A percentile compares a stretch with the other conserved stretches of the same genome.
Evolutionary conservation across 2,329 filamentous ascomycete species (phyloP).

Genomic region (Epichloe glyceriae): DNA sequence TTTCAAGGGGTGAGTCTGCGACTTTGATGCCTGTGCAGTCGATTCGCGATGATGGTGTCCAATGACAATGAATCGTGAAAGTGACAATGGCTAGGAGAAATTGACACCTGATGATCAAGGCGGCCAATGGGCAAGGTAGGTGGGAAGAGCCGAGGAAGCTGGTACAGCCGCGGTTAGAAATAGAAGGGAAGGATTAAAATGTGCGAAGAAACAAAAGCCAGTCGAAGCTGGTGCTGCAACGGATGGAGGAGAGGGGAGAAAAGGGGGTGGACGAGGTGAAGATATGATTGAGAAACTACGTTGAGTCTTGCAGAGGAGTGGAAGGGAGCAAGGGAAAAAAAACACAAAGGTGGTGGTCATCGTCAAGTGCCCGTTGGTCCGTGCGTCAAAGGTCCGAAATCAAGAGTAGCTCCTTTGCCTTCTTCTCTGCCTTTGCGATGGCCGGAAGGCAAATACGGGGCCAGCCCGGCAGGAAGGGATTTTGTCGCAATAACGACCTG

Average conservation of each 20-base stretch:
- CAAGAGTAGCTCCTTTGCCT: neutral
- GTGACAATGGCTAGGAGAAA: neutral
- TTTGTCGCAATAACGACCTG: neutral
- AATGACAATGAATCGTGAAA: neutral
- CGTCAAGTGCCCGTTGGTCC: constrained; percentile 9
- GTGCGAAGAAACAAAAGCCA: constrained; percentile 6
- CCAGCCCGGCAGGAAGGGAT: neutral
- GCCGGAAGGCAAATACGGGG: constrained; percentile 6
- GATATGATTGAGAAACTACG: constrained; percentile 5
- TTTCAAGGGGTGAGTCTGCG: neutral
- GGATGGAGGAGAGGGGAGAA: constrained; percentile 6
- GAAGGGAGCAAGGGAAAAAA: constrained; percentile 7
- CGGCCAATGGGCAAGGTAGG: neutral
- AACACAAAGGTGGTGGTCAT: constrained; percentile 9
- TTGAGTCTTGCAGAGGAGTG: constrained; percentile 3
- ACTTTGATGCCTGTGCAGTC: neutral
- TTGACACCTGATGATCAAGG: constrained; percentile 10
- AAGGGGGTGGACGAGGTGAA: constrained; percentile 4
- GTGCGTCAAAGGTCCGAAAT: constrained; percentile 2
- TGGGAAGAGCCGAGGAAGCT: constrained; percentile 1
- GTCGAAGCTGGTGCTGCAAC: constrained; percentile 1
- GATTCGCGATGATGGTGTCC: neutral
- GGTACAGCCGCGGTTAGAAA: constrained; percentile 3
- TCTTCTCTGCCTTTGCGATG: constrained; percentile 1
- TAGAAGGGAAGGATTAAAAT: constrained; percentile 4